Percentiles rank a stretch among this genome's conserved stretches.
Evolutionary conservation across 176 grass and related monocot species (phyloP).

Genomic region (Microstegium vimineum): DNA sequence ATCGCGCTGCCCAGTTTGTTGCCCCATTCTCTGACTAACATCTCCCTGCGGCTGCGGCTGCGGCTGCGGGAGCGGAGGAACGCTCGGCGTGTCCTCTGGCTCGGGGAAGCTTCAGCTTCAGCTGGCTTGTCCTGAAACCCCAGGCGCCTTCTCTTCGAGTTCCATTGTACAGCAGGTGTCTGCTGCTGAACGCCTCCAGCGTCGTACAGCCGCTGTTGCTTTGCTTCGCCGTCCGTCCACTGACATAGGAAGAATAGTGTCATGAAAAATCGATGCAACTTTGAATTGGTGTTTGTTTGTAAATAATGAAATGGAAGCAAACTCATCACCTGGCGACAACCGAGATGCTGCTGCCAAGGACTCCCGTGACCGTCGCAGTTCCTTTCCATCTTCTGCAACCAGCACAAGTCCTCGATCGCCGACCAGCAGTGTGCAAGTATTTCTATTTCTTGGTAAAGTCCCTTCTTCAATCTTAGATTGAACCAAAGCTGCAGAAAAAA

Average conservation of each 20-base stretch:
- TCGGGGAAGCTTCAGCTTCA: neutral
- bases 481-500: neutral
- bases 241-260: neutral
- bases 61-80: neutral
- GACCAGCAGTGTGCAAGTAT: too few species aligned
- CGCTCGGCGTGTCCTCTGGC: neutral
- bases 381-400: neutral
- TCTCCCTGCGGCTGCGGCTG: neutral
- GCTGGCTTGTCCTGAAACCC: slow-evolving; percentile 10
- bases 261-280: neutral
- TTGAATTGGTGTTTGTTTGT: neutral
- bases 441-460: too few species aligned
- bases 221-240: slow-evolving; percentile 11
- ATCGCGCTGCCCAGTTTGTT: neutral
- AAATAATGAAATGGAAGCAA: neutral
- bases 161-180: neutral
- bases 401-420: neutral
- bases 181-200: neutral
- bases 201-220: neutral
- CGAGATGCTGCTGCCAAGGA: neutral
- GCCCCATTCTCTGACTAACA: slow-evolving; percentile 7
- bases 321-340: neutral
- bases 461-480: too few species aligned
- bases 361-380: neutral
- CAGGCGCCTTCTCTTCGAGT: neutral